Conservation (phyloP, 1,284 basidiomycete species). For the Pseudozyma sp. region DNA sequence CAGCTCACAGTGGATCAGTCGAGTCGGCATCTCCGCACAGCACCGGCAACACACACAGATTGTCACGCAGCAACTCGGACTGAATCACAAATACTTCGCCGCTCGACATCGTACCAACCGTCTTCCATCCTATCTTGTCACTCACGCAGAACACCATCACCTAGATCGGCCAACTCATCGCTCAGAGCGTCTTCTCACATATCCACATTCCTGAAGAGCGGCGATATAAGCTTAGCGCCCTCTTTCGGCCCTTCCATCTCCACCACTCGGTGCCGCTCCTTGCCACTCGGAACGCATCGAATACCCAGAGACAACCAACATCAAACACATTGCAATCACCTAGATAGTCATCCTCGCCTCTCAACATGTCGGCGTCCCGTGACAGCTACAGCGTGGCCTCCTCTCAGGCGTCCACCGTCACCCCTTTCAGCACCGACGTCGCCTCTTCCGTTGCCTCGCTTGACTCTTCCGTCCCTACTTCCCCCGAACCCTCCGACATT, state of each 20-base stretch:
- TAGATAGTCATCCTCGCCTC: background rate
- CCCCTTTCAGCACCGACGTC: constrained; percentile 37
- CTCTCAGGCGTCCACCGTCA: constrained; percentile 47
- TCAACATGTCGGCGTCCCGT: constrained; percentile 27
- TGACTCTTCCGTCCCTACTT: constrained; percentile 50
- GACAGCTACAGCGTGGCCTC: constrained; percentile 37
- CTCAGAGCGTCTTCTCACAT: background rate
- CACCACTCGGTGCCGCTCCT: background rate
- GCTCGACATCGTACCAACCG: no score
- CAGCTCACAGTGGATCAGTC: background rate
- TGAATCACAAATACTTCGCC: background rate
- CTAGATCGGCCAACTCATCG: background rate
- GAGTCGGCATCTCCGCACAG: background rate
- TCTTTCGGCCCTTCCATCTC: constrained; percentile 15
- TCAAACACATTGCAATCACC: background rate
- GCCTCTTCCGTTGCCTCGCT: constrained; percentile 51
- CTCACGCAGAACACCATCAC: no score
- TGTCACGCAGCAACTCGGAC: background rate
- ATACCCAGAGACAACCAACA: background rate
- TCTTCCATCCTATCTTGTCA: no score
- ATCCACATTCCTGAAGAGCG: constrained; percentile 24
- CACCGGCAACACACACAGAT: background rate
- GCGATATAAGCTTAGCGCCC: constrained; percentile 8
- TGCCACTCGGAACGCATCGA: constrained; percentile 2
- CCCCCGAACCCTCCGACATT: constrained; percentile 43